Conservation (phyloP, 177 flowering plant genomes). For the Telopea speciosissima region DNA sequence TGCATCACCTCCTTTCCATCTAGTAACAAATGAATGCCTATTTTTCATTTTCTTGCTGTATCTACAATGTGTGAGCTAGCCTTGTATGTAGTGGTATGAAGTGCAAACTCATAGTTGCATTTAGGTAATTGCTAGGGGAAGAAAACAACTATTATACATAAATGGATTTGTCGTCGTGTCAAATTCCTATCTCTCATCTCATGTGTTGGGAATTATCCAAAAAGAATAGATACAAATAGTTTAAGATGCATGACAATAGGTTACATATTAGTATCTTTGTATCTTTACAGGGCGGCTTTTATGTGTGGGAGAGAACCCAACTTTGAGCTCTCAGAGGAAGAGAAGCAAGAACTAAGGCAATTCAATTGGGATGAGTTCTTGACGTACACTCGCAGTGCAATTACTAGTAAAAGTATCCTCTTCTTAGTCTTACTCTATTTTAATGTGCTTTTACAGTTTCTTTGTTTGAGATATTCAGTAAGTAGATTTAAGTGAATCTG, state of each 20-base stretch:
- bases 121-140: no score
- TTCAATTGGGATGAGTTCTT: slow-evolving; percentile 85
- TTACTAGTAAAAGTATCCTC: slow-evolving; percentile 61
- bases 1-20: no score
- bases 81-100: no score
- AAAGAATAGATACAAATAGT: not conserved
- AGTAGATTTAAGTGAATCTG: not conserved
- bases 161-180: no score
- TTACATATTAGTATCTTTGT: not conserved
- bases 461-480: not conserved
- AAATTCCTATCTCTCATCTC: no score
- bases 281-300: slow-evolving; percentile 75
- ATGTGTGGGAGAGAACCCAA: slow-evolving; percentile 99
- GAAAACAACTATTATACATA: no score
- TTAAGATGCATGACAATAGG: not conserved
- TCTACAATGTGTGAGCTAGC: no score
- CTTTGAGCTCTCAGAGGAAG: slow-evolving; percentile 78
- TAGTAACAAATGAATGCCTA: no score
- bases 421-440: not conserved
- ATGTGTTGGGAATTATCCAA: no score
- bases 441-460: not conserved
- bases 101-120: no score
- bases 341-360: slow-evolving; percentile 64
- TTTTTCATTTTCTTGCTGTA: no score
- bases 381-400: slow-evolving; percentile 66